A percentile compares a stretch with the other conserved stretches of the same genome.
phyloP scores from a whole-genome alignment of 768 basidiomycete species.

The Tricholoma furcatifolium region DNA sequence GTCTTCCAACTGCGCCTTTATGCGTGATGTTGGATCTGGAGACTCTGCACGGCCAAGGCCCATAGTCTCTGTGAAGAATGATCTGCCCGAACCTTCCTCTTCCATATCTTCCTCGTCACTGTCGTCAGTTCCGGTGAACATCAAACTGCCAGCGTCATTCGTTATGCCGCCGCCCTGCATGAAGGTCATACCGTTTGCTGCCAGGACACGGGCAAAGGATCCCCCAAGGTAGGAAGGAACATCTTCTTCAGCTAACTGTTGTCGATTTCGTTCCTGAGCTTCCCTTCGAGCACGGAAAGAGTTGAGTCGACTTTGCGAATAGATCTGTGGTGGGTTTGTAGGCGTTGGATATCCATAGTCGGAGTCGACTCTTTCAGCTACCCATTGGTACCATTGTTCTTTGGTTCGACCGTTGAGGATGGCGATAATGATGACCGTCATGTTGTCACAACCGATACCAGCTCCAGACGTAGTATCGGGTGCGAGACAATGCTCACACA shows the following conservation, averaged over 20 bases:
- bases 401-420: slow-evolving; percentile 84
- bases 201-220: slow-evolving; percentile 50
- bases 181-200: slow-evolving; percentile 58
- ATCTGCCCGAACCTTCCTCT: slow-evolving; percentile 26
- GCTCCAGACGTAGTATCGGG: slow-evolving; percentile 88
- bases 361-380: slow-evolving; percentile 76
- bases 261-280: slow-evolving; percentile 38
- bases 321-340: slow-evolving; percentile 70
- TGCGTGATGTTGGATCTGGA: slow-evolving; percentile 51
- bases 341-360: slow-evolving; percentile 81
- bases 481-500: slow-evolving; percentile 92
- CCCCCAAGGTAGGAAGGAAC: slow-evolving; percentile 32
- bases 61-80: slow-evolving; percentile 51
- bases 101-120: slow-evolving; percentile 57
- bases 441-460: slow-evolving; percentile 98
- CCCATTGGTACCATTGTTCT: slow-evolving; percentile 91
- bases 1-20: slow-evolving; percentile 63
- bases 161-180: slow-evolving; percentile 52
- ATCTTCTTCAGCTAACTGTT: slow-evolving; percentile 32
- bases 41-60: slow-evolving; percentile 42
- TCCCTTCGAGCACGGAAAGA: slow-evolving; percentile 64
- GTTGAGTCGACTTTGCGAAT: slow-evolving; percentile 59
- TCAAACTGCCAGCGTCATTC: slow-evolving; percentile 48
- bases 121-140: slow-evolving; percentile 62
- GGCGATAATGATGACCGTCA: slow-evolving; percentile 93